Base-by-base conservation (phyloP, 805 yeast species). In the Nadsonia fulvescens region DNA sequence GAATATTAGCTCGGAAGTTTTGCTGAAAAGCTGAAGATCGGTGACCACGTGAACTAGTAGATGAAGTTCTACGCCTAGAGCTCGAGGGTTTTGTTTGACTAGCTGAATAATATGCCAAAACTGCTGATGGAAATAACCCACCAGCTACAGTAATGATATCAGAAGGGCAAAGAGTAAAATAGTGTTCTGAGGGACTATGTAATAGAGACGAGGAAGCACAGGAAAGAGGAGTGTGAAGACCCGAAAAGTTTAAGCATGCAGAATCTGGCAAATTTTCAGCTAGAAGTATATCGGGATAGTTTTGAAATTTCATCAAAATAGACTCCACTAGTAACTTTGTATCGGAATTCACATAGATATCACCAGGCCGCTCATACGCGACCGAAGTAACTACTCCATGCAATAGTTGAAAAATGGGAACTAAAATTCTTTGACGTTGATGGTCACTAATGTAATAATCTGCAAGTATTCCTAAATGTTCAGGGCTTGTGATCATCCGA, bases 381-480 rank as follows among this genome's bases (percentile, higher is more conserved):
- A 31, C 26, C 8, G 31, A 33, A 15, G 28, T 31, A 12, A 27
- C 32, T 13, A 14, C 19, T 23, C 29, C 25, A 18, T 30, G 32
- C 6, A 28, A 15, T 9, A 14, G 24, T 12, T 30, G 34, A 16
- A 28, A 35, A 8, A 35, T 29, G 11, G 42, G 37, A 7, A 21
- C 12, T 12, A 42, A 32, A 10, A 40, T 32, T 17, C 29, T 27
- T 18, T 39, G 35, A 8, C 43, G 36, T 16, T 38, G 36, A 14
- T 20, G 14, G n/a, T 42, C 46, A 12, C 34, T 26, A 19, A 42
- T 21, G 20, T 29, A 37, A 15, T 28, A 28, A 20, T 33, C 38
- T 15, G 24, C 19, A 6, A 39, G 32, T 4, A 40, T 23, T 8
- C 42, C 43, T 18, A 32, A 20, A 6, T 32, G 18, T 18, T 42